Percentiles rank a stretch among this genome's conserved stretches.
Conservation (phyloP, 495 filamentous ascomycete genomes). For the Penicillium parvum region DNA sequence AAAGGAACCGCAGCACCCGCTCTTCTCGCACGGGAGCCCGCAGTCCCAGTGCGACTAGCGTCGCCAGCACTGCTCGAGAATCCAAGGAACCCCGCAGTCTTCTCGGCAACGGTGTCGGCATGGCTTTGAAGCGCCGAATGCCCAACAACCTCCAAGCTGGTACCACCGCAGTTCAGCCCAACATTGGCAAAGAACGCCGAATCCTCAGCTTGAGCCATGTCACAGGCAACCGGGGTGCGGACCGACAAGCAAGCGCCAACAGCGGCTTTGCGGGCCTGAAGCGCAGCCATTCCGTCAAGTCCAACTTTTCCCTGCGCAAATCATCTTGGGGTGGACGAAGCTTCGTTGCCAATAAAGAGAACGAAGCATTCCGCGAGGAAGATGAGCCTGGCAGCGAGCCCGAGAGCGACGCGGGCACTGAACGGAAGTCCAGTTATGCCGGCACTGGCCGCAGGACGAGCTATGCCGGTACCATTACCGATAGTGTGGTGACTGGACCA, state of each 20-base stretch:
- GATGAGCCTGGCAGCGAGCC: slow-evolving; percentile 43
- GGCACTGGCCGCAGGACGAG: slow-evolving; percentile 21
- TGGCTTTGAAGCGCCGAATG: slow-evolving; percentile 49
- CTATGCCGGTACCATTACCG: slow-evolving; percentile 45
- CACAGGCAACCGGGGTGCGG: slow-evolving; percentile 63
- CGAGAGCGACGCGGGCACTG: slow-evolving; percentile 49
- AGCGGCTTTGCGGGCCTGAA: slow-evolving; percentile 51
- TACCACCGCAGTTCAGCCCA: slow-evolving; percentile 46
- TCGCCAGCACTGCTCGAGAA: slow-evolving; percentile 37
- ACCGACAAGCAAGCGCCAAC: slow-evolving; percentile 49
- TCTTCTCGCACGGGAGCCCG: slow-evolving; percentile 41
- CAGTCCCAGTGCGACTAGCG: slow-evolving; percentile 37
- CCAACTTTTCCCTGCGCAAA: slow-evolving; percentile 61
- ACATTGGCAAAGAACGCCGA: slow-evolving; percentile 53
- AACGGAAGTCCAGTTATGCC: slow-evolving; percentile 49
- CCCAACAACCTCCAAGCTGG: slow-evolving; percentile 39
- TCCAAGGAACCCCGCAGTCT: slow-evolving; percentile 37
- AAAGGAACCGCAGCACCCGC: slow-evolving; percentile 53
- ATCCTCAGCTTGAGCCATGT: slow-evolving; percentile 90
- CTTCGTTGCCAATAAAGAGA: slow-evolving; percentile 55
- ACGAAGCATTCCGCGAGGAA: slow-evolving; percentile 53
- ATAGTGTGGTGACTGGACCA: slow-evolving; percentile 44
- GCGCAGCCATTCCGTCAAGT: slow-evolving; percentile 69
- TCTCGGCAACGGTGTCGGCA: slow-evolving; percentile 46
- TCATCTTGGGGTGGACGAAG: slow-evolving; percentile 63